phyloP scores from a whole-genome alignment of 441 rosid species.

The Erodium trifolium region DNA sequence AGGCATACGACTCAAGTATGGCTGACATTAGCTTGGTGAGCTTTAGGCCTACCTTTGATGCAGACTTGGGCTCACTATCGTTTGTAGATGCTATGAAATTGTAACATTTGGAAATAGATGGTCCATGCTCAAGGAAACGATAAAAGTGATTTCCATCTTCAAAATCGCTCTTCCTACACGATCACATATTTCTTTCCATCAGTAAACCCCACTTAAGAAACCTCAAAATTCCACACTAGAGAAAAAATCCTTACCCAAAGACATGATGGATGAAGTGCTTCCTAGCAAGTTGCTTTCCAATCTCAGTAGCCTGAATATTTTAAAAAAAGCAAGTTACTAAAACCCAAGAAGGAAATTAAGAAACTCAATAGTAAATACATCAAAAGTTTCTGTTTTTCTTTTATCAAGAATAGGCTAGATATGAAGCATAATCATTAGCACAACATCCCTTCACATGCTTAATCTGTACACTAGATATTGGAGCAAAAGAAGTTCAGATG shows the following conservation, averaged over 20 bases:
- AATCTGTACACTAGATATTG: not conserved
- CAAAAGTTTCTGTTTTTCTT: not conserved
- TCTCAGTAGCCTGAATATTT: constrained; percentile 50
- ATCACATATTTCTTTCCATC: not conserved
- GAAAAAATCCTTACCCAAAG: constrained; percentile 46
- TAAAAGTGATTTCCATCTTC: constrained; percentile 71
- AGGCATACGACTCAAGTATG: constrained; percentile 65
- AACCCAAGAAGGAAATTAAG: not conserved
- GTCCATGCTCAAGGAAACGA: constrained; percentile 80
- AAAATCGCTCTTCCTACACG: constrained; percentile 58
- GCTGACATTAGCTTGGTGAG: constrained; percentile 75
- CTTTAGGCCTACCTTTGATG: constrained; percentile 38
- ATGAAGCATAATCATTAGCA: not conserved
- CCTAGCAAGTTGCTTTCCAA: constrained; percentile 53
- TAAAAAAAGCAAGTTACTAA: not conserved
- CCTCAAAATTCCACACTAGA: not conserved
- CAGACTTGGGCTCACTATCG: constrained; percentile 55
- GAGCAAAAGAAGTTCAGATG: not conserved
- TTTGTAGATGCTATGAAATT: constrained; percentile 53
- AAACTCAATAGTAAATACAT: not conserved
- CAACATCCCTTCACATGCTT: not conserved
- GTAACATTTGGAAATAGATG: constrained; percentile 58
- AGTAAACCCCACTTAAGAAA: not conserved
- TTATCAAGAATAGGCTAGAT: not conserved
- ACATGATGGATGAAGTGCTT: constrained; percentile 85